Conservation (phyloP, 345 rosid genomes). For the Populus alba region DNA sequence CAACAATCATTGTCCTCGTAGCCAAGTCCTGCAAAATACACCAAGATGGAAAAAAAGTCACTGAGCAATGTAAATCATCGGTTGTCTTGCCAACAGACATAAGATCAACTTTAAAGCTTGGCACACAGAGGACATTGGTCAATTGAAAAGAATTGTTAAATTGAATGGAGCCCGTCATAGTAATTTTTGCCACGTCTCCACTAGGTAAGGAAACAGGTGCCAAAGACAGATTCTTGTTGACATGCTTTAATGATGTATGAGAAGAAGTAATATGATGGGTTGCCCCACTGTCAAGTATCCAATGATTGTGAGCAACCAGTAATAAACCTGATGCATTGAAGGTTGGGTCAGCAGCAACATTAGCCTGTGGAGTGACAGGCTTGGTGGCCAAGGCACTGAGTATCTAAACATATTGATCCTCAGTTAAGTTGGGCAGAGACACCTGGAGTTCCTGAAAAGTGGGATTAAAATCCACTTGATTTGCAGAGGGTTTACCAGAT, state of each 20-base stretch:
- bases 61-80: not conserved
- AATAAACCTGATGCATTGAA: not conserved
- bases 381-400: not conserved
- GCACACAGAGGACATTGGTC: not conserved
- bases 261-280: slow-evolving; percentile 13
- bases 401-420: not conserved
- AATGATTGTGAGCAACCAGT: fast-evolving
- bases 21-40: not conserved
- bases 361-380: not conserved
- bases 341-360: not conserved
- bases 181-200: not conserved
- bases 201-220: not conserved
- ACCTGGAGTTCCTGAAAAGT: not conserved
- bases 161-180: not conserved
- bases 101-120: slow-evolving; percentile 6
- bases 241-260: not conserved
- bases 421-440: not conserved
- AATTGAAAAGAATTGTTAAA: not conserved
- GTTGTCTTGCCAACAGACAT: not conserved
- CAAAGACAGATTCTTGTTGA: no score
- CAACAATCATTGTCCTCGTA: not conserved
- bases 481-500: no score
- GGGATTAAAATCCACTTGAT: not conserved
- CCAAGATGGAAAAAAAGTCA: not conserved
- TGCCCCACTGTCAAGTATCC: slow-evolving; percentile 10